These are phyloP conservation scores for Canna indica DNA, from an alignment of 176 grass and related monocot genomes.

Conservation along the genomic window DNA sequence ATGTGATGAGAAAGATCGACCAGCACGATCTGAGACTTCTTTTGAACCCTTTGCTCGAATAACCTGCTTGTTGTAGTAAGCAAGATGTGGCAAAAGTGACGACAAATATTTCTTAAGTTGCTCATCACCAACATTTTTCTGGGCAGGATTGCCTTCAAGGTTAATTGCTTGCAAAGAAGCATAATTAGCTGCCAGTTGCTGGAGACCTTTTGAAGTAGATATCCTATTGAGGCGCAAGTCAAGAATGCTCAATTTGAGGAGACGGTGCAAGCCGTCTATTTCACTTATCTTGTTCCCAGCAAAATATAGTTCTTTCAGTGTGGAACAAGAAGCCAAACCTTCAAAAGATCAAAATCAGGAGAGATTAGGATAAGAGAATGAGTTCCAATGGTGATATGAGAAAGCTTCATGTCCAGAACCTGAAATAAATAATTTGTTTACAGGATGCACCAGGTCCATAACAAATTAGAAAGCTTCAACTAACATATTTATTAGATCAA, in stretches of 20 bases:
- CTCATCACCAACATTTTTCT: slow-evolving; percentile 75
- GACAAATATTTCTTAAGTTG: slow-evolving; percentile 79
- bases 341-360: slow-evolving; percentile 7
- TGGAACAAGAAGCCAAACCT: slow-evolving; percentile 85
- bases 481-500: neutral
- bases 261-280: slow-evolving; percentile 81
- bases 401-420: neutral
- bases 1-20: slow-evolving; percentile 8
- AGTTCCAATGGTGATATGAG: too few species aligned
- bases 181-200: slow-evolving; percentile 76
- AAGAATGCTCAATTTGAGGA: slow-evolving; percentile 75
- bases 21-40: slow-evolving; percentile 23
- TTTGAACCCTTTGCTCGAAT: slow-evolving; percentile 65
- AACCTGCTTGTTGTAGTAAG: slow-evolving; percentile 58
- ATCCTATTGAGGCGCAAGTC: slow-evolving; percentile 73
- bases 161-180: slow-evolving; percentile 69
- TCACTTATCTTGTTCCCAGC: slow-evolving; percentile 93
- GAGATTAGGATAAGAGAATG: too few species aligned
- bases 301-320: slow-evolving; percentile 82
- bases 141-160: slow-evolving; percentile 73
- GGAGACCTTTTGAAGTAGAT: slow-evolving; percentile 64
- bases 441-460: too few species aligned
- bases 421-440: neutral
- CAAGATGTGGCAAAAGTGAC: slow-evolving; percentile 64
- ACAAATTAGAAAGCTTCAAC: neutral